Conservation (phyloP, 768 basidiomycete genomes). For the Pleurotus tuoliensis region DNA sequence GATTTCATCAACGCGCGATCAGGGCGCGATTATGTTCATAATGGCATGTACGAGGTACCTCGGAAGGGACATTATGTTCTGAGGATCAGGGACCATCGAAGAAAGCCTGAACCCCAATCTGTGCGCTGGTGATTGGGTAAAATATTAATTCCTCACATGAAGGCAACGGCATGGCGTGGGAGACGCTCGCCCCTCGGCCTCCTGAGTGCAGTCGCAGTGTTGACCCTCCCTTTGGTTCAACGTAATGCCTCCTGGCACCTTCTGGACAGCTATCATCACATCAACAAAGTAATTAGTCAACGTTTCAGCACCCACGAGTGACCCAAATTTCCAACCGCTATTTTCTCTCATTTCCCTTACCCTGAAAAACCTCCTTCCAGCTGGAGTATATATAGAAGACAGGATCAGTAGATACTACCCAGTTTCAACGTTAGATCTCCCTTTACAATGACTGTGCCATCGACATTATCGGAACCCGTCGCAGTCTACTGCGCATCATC, state of each 20-base stretch:
- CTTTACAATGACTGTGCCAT: not conserved
- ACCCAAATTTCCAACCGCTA: not conserved
- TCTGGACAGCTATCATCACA: not conserved
- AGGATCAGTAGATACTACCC: not conserved
- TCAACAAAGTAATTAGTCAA: not conserved
- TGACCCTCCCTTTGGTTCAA: not conserved
- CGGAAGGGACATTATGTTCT: no score
- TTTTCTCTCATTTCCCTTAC: not conserved
- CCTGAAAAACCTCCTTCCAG: not conserved
- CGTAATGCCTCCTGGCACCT: not conserved
- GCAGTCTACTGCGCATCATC: conserved; percentile 87
- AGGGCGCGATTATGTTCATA: no score
- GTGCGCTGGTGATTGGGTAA: not conserved
- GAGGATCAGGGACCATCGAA: not conserved
- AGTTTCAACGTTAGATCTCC: not conserved
- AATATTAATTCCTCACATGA: no score
- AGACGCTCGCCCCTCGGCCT: no score
- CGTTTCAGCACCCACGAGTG: not conserved
- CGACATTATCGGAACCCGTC: conserved; percentile 31
- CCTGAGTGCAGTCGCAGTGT: no score
- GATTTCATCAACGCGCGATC: no score
- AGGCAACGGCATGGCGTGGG: no score
- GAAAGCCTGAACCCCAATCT: not conserved
- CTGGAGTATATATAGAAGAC: not conserved
- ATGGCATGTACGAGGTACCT: no score